Percentiles rank a stretch among this genome's conserved stretches.
Evolutionary conservation across 176 grass and related monocot species (phyloP).

Genomic region (Cymbopogon citratus): DNA sequence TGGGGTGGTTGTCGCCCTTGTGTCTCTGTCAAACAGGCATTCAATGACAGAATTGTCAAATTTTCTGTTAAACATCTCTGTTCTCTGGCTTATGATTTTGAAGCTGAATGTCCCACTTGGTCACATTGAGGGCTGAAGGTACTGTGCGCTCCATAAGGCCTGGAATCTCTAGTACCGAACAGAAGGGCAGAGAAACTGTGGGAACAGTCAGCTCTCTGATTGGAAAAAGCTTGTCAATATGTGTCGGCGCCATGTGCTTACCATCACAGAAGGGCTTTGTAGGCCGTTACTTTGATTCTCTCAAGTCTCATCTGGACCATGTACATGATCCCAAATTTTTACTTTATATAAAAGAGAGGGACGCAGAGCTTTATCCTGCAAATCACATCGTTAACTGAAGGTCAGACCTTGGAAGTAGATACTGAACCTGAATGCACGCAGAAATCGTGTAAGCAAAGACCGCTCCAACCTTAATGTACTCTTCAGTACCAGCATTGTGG

Average conservation of each 20-base stretch:
- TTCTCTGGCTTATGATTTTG: neutral
- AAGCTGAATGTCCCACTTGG: neutral
- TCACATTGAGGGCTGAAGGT: neutral
- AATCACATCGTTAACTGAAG: neutral
- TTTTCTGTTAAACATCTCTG: neutral
- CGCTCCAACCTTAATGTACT: neutral
- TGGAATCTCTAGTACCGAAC: neutral
- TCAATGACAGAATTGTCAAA: neutral
- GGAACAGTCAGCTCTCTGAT: neutral
- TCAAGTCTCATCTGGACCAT: neutral
- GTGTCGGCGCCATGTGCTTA: constrained; percentile 15
- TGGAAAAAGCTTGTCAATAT: neutral
- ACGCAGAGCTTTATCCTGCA: neutral
- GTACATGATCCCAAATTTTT: neutral
- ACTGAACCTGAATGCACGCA: neutral
- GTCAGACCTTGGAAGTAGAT: neutral
- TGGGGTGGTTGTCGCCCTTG: neutral
- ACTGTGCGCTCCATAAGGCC: neutral
- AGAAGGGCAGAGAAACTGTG: neutral
- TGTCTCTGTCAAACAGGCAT: constrained; percentile 2
- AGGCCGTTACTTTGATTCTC: constrained; percentile 3
- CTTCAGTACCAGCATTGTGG: neutral
- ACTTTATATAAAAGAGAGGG: neutral
- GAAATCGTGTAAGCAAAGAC: neutral
- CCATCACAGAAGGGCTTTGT: neutral